Evolutionary conservation across 2,329 filamentous ascomycete genomes (phyloP).

Genomic region (Aspergillus transmontanensis): DNA sequence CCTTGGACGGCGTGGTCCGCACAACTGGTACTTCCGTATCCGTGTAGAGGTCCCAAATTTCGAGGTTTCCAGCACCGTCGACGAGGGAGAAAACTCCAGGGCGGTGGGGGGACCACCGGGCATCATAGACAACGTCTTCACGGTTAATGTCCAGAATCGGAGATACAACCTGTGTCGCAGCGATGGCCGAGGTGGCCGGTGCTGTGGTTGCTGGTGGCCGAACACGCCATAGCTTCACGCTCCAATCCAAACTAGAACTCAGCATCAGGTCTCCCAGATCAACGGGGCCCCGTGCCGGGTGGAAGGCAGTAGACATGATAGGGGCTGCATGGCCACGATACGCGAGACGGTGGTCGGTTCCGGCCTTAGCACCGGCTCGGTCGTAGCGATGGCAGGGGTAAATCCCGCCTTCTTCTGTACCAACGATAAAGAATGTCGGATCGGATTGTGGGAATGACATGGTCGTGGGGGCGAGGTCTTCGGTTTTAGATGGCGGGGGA

Average conservation of each 20-base stretch:
- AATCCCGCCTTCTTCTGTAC: slow-evolving; percentile 94
- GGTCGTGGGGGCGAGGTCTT: slow-evolving; percentile 92
- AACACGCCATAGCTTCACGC: slow-evolving; percentile 94
- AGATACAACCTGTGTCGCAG: slow-evolving; percentile 56
- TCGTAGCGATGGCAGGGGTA: slow-evolving; percentile 97
- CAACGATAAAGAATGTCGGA: slow-evolving; percentile 95
- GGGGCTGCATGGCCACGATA: slow-evolving; percentile 91
- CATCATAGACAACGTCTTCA: slow-evolving; percentile 96
- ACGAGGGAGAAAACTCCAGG: slow-evolving; percentile 94
- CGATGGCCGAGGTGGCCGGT: slow-evolving; percentile 38
- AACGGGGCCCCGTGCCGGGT: slow-evolving; percentile 86
- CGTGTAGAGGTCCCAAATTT: slow-evolving; percentile 92
- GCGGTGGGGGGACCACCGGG: slow-evolving; percentile 90
- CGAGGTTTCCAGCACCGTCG: slow-evolving; percentile 86
- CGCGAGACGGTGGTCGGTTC: slow-evolving; percentile 83
- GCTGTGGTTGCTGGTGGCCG: slow-evolving; percentile 54
- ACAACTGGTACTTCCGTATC: slow-evolving; percentile 91
- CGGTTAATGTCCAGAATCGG: slow-evolving; percentile 88
- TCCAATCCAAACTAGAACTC: slow-evolving; percentile 94
- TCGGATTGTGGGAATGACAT: slow-evolving; percentile 94
- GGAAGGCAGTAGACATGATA: slow-evolving; percentile 95
- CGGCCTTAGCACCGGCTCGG: slow-evolving; percentile 93
- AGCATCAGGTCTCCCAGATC: slow-evolving; percentile 93
- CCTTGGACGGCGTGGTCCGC: slow-evolving; percentile 69
- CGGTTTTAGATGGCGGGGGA: slow-evolving; percentile 83